Evolutionary conservation across 2,329 filamentous ascomycete genomes (phyloP), one percentile per base, ranked within the genome.

Genomic region (Apiospora hydei): DNA sequence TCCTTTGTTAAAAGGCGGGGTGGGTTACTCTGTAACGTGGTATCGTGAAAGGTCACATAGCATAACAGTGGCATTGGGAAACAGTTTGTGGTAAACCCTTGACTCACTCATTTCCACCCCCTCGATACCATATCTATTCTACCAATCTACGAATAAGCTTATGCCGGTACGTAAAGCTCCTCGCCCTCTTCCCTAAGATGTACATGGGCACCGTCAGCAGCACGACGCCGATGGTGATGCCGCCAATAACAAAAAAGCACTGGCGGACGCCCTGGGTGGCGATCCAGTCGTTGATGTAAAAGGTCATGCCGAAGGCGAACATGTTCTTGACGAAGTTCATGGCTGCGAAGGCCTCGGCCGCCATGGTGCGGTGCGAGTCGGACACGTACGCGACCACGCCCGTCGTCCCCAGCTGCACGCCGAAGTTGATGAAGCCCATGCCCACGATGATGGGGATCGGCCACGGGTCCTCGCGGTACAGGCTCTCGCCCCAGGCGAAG

Each of bases 381-480:
- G 87, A 81, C 24, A 88, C 81, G 72, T 88, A 88, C 0, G 44
- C 67, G 8, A 69, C 67, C 16, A 69, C 67, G 16, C 67, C 67
- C 26, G 67, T 69, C 43, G 67, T 69, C 18, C 67, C 67, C 26
- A 69, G 67, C 67, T 69, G 67, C 26, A 69, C 44, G 14, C 85
- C 85, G 74, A 87, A 87, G 53, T 83, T 83, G 0, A 83, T 81
- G 72, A 86, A 85, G 4, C 84, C 84, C 53, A 86, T 77, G 18
- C 82, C 83, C 82, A 87, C 84, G 49, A 86, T 76, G 5, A 86
- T 83, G 0, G 85, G 85, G 1, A 85, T 85, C 34, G 76, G 76
- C 85, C 85, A 87, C 74, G 87, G 85, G 21, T 84, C 85, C 75
- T 83, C 78, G 71, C 80, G 83, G 73, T 85, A 80, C 11, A 86